Evolutionary conservation across 2,329 filamentous ascomycete species (phyloP).

Genomic region (Parafenestella ontariensis): DNA sequence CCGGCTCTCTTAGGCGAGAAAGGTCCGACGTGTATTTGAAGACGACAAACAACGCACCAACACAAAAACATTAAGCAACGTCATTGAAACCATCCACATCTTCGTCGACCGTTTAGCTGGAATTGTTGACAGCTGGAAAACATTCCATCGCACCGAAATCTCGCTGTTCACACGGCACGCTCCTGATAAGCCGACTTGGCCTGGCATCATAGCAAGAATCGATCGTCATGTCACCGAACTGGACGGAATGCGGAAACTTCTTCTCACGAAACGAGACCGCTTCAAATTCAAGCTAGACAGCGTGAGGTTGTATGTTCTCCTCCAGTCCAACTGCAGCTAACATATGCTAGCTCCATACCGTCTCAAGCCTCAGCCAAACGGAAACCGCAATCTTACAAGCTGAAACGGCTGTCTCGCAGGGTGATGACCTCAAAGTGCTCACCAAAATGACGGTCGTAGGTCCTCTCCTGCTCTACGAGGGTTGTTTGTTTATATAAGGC

Average conservation of each 20-base stretch:
- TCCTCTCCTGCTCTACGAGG: too few species aligned
- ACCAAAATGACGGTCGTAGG: constrained; percentile 26
- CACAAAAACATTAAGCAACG: constrained; percentile 19
- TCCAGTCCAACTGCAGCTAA: background rate
- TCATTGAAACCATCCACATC: constrained; percentile 24
- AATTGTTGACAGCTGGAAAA: constrained; percentile 20
- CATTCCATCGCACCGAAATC: constrained; percentile 13
- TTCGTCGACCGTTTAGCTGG: constrained; percentile 17
- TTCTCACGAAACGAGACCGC: constrained; percentile 13
- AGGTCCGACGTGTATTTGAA: constrained; percentile 5
- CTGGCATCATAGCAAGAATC: constrained; percentile 13
- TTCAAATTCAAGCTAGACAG: constrained; percentile 19
- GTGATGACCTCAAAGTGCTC: constrained; percentile 17
- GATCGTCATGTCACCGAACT: constrained; percentile 16
- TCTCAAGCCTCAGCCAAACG: constrained; percentile 21
- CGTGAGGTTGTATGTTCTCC: constrained; percentile 5
- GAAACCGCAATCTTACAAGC: constrained; percentile 11
- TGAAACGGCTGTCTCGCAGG: constrained; percentile 7
- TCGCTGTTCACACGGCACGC: constrained; percentile 14
- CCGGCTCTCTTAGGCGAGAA: background rate
- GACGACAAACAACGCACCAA: constrained; percentile 13
- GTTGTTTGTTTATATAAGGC: too few species aligned
- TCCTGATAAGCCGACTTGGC: constrained; percentile 15
- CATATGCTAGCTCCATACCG: constrained; percentile 15
- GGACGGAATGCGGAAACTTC: constrained; percentile 11